A percentile compares a stretch with the other conserved stretches of the same genome.
phyloP scores from a whole-genome alignment of 2,329 filamentous ascomycete species.

The Arthrinium phaeospermum region DNA sequence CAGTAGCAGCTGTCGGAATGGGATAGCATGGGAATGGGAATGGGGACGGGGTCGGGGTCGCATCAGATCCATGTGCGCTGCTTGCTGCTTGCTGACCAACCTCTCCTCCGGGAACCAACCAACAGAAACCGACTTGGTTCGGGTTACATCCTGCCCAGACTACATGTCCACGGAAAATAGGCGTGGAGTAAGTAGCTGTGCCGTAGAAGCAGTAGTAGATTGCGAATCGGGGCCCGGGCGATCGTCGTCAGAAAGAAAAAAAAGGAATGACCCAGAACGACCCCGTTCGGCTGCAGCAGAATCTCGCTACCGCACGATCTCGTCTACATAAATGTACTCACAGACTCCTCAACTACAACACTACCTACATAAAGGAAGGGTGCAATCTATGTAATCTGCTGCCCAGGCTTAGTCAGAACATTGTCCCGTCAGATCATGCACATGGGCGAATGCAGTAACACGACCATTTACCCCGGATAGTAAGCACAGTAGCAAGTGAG shows the following conservation, averaged over 20 bases:
- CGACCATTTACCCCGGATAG: background rate
- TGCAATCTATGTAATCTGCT: background rate
- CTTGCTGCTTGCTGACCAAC: background rate
- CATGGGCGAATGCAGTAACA: background rate
- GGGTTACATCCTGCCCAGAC: background rate
- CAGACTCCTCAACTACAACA: background rate
- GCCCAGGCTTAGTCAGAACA: background rate
- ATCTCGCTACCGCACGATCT: constrained; percentile 4
- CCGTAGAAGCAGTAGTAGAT: background rate
- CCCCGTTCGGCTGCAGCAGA: constrained; percentile 3
- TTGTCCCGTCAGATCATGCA: background rate
- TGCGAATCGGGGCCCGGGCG: background rate
- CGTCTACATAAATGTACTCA: background rate
- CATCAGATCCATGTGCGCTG: background rate
- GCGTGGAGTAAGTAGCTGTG: background rate
- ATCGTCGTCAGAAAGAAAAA: background rate
- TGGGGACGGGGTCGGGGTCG: background rate
- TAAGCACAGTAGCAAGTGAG: background rate
- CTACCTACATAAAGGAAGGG: no score
- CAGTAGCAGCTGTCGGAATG: background rate
- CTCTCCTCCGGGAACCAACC: background rate
- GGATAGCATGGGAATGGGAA: background rate
- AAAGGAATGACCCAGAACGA: background rate
- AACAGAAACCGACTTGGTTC: background rate
- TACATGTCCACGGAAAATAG: background rate